Conservation (phyloP, 129 eudicot species). For the carrot (Daucus carota) region DNA sequence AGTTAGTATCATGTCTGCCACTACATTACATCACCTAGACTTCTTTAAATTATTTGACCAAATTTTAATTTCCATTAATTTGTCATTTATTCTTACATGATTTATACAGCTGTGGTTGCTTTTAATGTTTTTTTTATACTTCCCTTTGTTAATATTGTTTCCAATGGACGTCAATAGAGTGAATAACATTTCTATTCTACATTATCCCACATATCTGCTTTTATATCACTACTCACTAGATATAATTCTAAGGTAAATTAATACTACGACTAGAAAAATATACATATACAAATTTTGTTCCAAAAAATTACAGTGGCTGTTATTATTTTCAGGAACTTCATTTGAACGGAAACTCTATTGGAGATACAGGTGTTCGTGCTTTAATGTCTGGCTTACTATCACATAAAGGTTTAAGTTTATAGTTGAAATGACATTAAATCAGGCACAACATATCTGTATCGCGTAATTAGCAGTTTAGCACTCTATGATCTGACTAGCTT, state of each 20-base stretch:
- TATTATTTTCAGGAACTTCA: conserved; percentile 55
- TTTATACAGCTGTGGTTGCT: neutral
- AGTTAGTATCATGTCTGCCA: neutral
- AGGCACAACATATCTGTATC: neutral
- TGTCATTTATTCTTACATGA: neutral
- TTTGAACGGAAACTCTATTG: conserved; percentile 84
- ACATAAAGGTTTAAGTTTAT: conserved; percentile 52
- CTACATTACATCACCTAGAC: neutral
- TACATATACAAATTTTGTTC: neutral
- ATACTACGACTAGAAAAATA: neutral
- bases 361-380: conserved; percentile 88
- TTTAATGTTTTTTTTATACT: neutral
- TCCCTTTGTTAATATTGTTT: neutral
- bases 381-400: conserved; percentile 58
- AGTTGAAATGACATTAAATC: neutral
- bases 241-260: neutral
- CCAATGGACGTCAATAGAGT: neutral
- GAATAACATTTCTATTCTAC: neutral
- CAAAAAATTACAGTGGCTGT: neutral
- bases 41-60: neutral
- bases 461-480: too few species aligned
- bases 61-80: neutral
- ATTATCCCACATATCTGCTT: neutral
- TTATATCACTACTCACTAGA: neutral
- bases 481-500: conserved; percentile 25